These are phyloP conservation scores for Parsonsia alboflavescens DNA, from an alignment of 257 asterid genomes.

Conservation along the genomic window DNA sequence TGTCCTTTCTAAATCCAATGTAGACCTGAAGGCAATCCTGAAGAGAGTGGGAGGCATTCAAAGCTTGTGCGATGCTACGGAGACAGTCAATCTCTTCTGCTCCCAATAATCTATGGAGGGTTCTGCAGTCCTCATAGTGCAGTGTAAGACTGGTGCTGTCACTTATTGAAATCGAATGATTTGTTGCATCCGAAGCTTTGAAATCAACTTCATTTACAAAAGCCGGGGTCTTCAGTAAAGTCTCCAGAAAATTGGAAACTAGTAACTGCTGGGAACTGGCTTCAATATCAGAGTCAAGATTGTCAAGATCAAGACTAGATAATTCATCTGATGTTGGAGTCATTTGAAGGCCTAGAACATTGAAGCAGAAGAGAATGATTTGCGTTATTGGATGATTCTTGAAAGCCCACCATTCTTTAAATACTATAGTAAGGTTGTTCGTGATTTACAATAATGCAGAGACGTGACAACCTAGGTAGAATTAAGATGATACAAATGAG, in stretches of 20 bases:
- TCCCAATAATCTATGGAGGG: background rate
- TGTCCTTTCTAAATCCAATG: conserved; percentile 51
- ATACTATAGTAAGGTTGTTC: background rate
- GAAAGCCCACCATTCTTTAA: background rate
- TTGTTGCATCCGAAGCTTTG: background rate
- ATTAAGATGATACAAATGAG: background rate
- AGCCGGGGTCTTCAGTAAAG: background rate
- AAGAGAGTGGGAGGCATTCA: conserved; percentile 44
- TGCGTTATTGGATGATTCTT: background rate
- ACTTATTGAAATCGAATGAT: background rate
- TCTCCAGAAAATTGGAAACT: background rate
- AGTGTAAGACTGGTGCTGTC: conserved; percentile 4
- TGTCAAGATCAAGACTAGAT: background rate
- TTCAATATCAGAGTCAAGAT: background rate
- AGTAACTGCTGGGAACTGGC: background rate
- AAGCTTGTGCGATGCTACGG: conserved; percentile 60
- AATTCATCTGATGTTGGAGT: background rate
- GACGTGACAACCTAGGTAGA: background rate
- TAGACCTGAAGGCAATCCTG: conserved; percentile 72
- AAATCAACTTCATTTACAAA: background rate
- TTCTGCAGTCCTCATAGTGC: background rate
- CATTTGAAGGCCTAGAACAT: background rate
- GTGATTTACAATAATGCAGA: background rate
- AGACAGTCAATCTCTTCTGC: conserved; percentile 23
- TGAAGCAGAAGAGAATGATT: background rate